Evolutionary conservation across 2,329 filamentous ascomycete species (phyloP).

Genomic region (Penicillium sumatraense): DNA sequence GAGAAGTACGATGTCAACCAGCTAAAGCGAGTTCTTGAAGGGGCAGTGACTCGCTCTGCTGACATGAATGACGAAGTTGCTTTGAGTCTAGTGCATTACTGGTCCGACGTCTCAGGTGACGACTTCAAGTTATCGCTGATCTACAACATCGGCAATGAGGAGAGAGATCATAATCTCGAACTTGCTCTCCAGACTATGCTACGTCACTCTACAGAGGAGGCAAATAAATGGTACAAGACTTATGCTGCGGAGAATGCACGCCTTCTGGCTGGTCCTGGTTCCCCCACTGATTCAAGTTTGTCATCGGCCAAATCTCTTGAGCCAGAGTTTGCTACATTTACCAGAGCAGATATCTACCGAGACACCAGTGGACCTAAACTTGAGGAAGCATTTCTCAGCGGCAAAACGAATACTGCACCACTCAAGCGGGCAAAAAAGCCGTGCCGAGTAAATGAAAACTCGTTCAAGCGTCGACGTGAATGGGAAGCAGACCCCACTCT

Average conservation of each 20-base stretch:
- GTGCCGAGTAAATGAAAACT: constrained; percentile 27
- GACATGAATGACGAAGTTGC: constrained; percentile 6
- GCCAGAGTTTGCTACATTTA: constrained; percentile 32
- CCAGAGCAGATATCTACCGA: constrained; percentile 30
- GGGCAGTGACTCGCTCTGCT: constrained; percentile 8
- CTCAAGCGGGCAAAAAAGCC: constrained; percentile 30
- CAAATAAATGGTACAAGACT: constrained; percentile 19
- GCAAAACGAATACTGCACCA: constrained; percentile 32
- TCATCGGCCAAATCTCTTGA: constrained; percentile 47
- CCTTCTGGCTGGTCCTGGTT: constrained; percentile 1
- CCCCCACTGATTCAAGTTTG: constrained; percentile 41
- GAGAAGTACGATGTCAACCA: constrained; percentile 16
- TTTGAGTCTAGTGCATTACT: constrained; percentile 22
- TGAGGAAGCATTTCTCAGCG: constrained; percentile 24
- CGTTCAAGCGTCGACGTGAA: constrained; percentile 32
- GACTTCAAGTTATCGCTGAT: constrained; percentile 25
- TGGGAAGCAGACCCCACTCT: constrained; percentile 36
- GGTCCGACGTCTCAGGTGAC: constrained; percentile 18
- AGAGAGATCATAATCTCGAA: constrained; percentile 9
- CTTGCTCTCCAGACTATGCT: constrained; percentile 18
- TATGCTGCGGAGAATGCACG: neutral
- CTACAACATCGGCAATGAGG: constrained; percentile 16
- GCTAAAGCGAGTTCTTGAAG: constrained; percentile 16
- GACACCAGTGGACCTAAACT: constrained; percentile 25
- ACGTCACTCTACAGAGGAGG: constrained; percentile 13